A percentile compares a stretch with the other conserved stretches of the same genome.
Conservation (phyloP, 495 filamentous ascomycete genomes). For the Neurospora hispaniola region DNA sequence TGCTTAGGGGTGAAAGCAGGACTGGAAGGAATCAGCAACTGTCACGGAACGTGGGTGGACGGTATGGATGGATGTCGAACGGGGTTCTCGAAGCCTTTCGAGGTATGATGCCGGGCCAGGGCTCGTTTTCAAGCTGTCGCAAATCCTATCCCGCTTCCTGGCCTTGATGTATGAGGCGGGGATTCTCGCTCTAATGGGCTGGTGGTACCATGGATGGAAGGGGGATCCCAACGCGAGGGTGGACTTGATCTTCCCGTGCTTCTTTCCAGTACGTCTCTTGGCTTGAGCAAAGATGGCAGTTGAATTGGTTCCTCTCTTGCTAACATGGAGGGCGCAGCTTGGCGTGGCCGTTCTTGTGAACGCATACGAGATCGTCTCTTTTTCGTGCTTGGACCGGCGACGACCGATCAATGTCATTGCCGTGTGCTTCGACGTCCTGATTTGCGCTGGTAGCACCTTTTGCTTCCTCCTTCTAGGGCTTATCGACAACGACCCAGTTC, state of each 20-base stretch:
- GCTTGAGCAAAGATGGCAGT: not conserved
- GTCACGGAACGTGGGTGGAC: not conserved
- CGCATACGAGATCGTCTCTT: conserved; percentile 13
- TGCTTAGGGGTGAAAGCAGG: not conserved
- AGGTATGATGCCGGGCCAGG: conserved; percentile 4
- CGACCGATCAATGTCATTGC: conserved; percentile 14
- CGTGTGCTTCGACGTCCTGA: conserved; percentile 11
- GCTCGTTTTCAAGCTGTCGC: conserved; percentile 10
- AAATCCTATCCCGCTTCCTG: conserved; percentile 8
- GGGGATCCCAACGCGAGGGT: conserved; percentile 9
- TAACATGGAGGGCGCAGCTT: conserved; percentile 5
- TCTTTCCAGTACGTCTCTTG: conserved; percentile 15
- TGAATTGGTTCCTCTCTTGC: not conserved
- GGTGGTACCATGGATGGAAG: conserved; percentile 11
- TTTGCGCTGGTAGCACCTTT: conserved; percentile 10
- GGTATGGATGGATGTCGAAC: not conserved
- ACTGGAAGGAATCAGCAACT: not conserved
- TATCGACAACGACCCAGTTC: not conserved
- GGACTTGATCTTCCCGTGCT: conserved; percentile 17
- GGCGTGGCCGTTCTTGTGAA: conserved; percentile 5
- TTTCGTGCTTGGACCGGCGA: conserved; percentile 7
- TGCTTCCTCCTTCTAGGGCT: conserved; percentile 16
- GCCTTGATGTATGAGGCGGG: conserved; percentile 9
- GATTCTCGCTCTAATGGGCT: conserved; percentile 10
- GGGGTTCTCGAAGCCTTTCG: not conserved